Base-by-base conservation (phyloP, 2,329 filamentous ascomycete genomes). In the Colletotrichum liaoningense region DNA sequence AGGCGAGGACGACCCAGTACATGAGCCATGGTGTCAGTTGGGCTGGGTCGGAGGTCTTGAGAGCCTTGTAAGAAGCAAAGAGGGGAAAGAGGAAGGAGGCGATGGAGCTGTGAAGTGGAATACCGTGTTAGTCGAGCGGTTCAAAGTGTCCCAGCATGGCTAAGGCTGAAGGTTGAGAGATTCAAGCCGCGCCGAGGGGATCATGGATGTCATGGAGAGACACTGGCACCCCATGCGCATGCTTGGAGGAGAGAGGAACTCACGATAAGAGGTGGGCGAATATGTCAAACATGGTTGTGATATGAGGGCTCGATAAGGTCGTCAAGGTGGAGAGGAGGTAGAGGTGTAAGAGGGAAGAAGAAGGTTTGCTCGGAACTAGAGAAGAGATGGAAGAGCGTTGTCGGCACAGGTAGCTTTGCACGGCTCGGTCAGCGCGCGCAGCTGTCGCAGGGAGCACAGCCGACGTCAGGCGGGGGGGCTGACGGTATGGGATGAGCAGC, bases 21-120 rank as follows among this genome's bases (percentile, higher is more conserved):
- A 98, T 98, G 77, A 98, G 90, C 97, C 97, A 99, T 92, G 96
- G 96, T 76, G 94, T 94, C 73, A 98, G 89, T 81, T 97, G 92
- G 49, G 94, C 93, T 2, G 95, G 95, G 83, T 98, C 94, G 65
- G 93, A 93, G 19, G 95, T 95, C 85, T 97, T 96, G 80, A 99
- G 93, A 62, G 97, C 96, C 88, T 98, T 98, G 89, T 98, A 98
- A 76, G 96, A 98, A 77, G 96, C 95, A 85, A 98, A 98, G 76
- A 98, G 91, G 64, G 97, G 97, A 82, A 98, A 97, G 81, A 98
- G 91, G 81, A 97, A 95, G 69, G 95, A 97, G 72, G 94, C 92
- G 81, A 96, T 84, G 75, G 94, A 96, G 81, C 95, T 97, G 81
- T 64, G 52, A 8, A 7, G 35, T 12, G 28, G 22, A 30, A 42